Evolutionary conservation across 495 filamentous ascomycete genomes (phyloP), one percentile per base, ranked within the genome.

Genomic region (Tuber aestivum): DNA sequence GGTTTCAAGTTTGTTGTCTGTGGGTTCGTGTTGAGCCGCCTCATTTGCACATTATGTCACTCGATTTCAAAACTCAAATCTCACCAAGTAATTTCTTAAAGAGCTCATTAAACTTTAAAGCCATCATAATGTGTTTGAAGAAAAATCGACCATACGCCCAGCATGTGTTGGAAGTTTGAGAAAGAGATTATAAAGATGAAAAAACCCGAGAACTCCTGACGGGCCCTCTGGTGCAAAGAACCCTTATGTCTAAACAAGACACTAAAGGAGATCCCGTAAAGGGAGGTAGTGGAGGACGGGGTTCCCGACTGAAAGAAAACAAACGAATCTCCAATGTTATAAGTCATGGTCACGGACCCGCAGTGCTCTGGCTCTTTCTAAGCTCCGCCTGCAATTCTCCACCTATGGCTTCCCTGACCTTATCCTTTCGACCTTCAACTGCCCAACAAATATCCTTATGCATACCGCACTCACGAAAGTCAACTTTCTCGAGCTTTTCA

Each of bases 381-480:
- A 74, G 2, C 21, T 81, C 45, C 41, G 71, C 73, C 38, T 81
- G 75, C 42, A 72, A 68, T 12, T 81, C 79, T 37, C 72, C 69
- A 35, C 68, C 70, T 18, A 81, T 70, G 48, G 81, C 69, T 44
- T 42, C 72, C 41, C 38, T 77, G 32, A 81, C 68, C 40, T 81
- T 76, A 27, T 38, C 44, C 41, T 75, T 81, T 70, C 41, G 41
- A 38, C 79, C 78, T 23, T 74, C 70, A 48, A 75, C 75, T 8
- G 78, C 78, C 79, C 79, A 81, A 23, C 75, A 74, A 16, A 72
- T 81, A n/a, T 71, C 79, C 41, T 81, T 81, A 35, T 78, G 70
- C 79, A 81, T 81, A 12, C 79, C 79, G 40, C 79, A 81, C 72
- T 77, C 78, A 44, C 79, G 74, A 32, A 81, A 81, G 56, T 81